phyloP scores from a whole-genome alignment of 2,329 filamentous ascomycete genomes.

The Fusarium liriodendri region DNA sequence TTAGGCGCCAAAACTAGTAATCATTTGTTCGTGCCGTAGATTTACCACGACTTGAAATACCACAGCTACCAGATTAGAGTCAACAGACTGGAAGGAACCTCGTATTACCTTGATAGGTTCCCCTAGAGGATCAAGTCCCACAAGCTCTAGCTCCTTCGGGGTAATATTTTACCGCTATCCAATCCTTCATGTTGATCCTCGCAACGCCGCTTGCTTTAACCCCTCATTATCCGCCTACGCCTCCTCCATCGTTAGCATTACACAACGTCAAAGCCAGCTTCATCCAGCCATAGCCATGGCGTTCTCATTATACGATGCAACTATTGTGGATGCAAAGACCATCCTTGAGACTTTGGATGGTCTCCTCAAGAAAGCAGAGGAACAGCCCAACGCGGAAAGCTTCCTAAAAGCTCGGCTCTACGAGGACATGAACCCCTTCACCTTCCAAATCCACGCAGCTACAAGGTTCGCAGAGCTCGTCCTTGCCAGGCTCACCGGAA shows the following conservation, averaged over 20 bases:
- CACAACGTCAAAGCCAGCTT: background rate
- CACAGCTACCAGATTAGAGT: background rate
- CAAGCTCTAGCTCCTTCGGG: background rate
- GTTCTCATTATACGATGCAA: conserved; percentile 49
- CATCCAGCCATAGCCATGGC: conserved; percentile 20
- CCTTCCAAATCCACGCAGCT: conserved; percentile 49
- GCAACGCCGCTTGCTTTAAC: background rate
- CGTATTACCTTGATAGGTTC: background rate
- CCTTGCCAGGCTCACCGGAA: conserved; percentile 45
- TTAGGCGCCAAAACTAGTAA: background rate
- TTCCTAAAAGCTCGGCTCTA: conserved; percentile 45
- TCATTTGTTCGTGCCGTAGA: background rate
- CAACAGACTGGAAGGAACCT: background rate
- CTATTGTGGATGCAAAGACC: conserved; percentile 42
- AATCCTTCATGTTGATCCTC: background rate
- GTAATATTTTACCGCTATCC: background rate
- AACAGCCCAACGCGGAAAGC: conserved; percentile 42
- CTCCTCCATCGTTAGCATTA: background rate
- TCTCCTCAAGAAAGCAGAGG: conserved; percentile 48
- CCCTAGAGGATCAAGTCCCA: background rate
- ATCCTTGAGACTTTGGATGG: conserved; percentile 40
- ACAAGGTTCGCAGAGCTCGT: conserved; percentile 41
- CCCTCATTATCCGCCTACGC: background rate
- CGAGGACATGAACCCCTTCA: conserved; percentile 53
- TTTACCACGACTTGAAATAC: background rate